Percentiles rank a stretch among this genome's conserved stretches.
Evolutionary conservation across 345 rosid genomes (phyloP).

Genomic region (Citrus unshiu): DNA sequence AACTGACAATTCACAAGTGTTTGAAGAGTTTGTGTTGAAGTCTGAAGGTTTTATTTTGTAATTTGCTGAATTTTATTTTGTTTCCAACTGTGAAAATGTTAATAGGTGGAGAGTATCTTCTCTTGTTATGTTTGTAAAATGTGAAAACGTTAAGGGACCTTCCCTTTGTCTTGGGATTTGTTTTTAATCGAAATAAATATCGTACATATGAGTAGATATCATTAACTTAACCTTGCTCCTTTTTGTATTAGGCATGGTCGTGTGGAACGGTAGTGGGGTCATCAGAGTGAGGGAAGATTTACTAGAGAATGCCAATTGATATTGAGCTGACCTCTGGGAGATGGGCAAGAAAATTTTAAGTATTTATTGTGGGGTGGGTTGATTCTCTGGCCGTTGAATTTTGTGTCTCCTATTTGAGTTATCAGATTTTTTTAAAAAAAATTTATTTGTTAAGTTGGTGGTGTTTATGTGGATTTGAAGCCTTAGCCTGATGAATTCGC

Average conservation of each 20-base stretch:
- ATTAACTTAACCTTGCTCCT: background rate
- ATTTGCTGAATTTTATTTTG: background rate
- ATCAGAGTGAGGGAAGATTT: no score
- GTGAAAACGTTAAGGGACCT: background rate
- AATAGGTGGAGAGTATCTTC: background rate
- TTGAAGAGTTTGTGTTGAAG: background rate
- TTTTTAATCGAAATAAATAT: background rate
- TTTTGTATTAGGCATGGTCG: background rate
- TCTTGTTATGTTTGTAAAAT: background rate
- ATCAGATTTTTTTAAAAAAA: no score
- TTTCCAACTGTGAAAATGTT: background rate
- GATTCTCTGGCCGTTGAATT: no score
- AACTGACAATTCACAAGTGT: background rate
- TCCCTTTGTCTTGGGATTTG: background rate
- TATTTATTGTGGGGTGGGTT: no score
- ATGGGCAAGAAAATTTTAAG: no score
- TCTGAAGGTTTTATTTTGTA: background rate
- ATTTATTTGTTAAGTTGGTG: no score
- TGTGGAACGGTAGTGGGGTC: no score
- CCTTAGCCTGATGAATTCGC: no score
- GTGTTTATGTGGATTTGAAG: no score
- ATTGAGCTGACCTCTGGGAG: no score
- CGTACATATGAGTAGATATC: background rate
- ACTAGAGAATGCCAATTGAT: no score
- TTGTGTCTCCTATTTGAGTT: no score